These are phyloP conservation scores for Ogataea thermomethanolica DNA, from an alignment of 805 yeast genomes.

Conservation along the genomic window DNA sequence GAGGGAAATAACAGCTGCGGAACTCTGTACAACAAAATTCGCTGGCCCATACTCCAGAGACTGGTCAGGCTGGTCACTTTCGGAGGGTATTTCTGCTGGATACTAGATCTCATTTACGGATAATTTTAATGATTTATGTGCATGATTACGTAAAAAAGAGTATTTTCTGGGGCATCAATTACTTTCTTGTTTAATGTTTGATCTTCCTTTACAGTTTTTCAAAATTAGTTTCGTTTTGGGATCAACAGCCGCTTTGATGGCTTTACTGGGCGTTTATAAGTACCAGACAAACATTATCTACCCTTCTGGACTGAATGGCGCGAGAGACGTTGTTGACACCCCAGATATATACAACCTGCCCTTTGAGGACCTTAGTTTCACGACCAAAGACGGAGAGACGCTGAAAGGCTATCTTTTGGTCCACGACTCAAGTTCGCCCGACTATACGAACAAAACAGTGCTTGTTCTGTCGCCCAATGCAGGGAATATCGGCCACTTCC, in stretches of 20 bases:
- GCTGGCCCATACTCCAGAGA: conserved; percentile 27
- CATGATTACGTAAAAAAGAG: background rate
- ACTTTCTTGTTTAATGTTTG: conserved; percentile 1
- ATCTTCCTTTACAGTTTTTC: conserved; percentile 14
- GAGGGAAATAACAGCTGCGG: conserved; percentile 84
- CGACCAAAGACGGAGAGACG: conserved; percentile 66
- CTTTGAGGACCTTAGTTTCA: conserved; percentile 56
- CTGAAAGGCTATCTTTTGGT: conserved; percentile 62
- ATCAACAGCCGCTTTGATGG: conserved; percentile 41
- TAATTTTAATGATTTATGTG: conserved; percentile 11
- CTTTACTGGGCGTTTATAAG: conserved; percentile 51
- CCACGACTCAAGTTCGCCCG: conserved; percentile 39
- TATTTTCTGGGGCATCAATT: background rate
- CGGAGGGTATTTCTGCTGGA: conserved; percentile 45
- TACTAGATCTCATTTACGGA: conserved; percentile 40
- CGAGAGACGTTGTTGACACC: conserved; percentile 65
- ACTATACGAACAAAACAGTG: conserved; percentile 61
- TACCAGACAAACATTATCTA: conserved; percentile 71
- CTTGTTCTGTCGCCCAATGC: conserved; percentile 87
- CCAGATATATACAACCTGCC: conserved; percentile 70
- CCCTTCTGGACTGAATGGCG: conserved; percentile 78
- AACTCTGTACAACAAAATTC: conserved; percentile 24
- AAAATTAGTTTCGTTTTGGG: conserved; percentile 43
- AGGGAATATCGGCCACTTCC: conserved; percentile 88
- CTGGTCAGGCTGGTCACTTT: conserved; percentile 36